Conservation (phyloP, 2,329 filamentous ascomycete species). For the Dactylellina sp. region DNA sequence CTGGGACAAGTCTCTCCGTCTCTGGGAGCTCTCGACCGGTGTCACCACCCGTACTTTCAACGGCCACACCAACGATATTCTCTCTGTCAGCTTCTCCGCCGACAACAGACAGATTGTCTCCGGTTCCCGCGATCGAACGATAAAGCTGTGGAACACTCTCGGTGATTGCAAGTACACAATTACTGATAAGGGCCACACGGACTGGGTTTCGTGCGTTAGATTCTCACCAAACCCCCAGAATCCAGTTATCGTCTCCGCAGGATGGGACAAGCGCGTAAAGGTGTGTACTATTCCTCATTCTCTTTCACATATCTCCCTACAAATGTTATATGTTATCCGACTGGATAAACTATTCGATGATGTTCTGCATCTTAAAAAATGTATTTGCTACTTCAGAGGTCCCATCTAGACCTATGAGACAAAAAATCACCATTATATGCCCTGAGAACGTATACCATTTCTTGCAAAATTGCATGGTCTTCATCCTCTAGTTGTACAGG, state of each 20-base stretch:
- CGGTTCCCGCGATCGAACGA: constrained; percentile 57
- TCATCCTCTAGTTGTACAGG: not conserved
- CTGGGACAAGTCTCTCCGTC: constrained; percentile 55
- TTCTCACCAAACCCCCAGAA: constrained; percentile 99
- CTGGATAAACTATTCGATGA: constrained; percentile 73
- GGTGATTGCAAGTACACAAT: constrained; percentile 99
- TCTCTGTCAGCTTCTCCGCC: constrained; percentile 58
- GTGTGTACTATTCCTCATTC: constrained; percentile 70
- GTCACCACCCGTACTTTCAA: constrained; percentile 78
- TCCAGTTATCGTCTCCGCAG: constrained; percentile 97
- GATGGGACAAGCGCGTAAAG: constrained; percentile 99
- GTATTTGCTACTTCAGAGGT: constrained; percentile 99
- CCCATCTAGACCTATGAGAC: constrained; percentile 89
- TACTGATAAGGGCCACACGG: constrained; percentile 99
- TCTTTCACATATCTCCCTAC: not conserved
- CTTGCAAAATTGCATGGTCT: constrained; percentile 55
- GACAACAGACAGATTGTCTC: constrained; percentile 58
- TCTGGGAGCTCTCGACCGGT: constrained; percentile 66
- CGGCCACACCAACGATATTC: constrained; percentile 56
- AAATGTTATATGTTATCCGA: constrained; percentile 13
- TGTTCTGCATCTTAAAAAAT: constrained; percentile 84
- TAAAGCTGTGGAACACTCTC: constrained; percentile 77
- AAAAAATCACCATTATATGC: constrained; percentile 81
- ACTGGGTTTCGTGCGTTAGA: constrained; percentile 99
- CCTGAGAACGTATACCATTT: constrained; percentile 72